Evolutionary conservation across 225 moss, liverwort and hornwort species (phyloP).

Genomic region (Climacium dendroides): DNA sequence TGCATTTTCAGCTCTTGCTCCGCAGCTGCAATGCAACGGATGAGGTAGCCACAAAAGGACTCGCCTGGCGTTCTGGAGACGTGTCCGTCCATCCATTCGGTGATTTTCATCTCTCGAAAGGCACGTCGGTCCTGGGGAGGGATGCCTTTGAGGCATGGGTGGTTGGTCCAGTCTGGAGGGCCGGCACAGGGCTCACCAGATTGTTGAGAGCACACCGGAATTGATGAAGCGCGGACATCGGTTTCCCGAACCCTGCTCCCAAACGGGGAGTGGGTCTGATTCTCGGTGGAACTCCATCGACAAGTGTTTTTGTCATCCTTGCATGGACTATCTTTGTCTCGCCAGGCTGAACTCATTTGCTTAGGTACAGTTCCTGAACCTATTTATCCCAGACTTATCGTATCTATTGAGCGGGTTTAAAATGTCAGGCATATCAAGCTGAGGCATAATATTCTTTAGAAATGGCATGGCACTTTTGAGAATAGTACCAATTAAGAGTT

Average conservation of each 20-base stretch:
- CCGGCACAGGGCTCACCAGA: neutral
- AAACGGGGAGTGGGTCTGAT: constrained; percentile 9
- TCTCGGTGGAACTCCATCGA: neutral
- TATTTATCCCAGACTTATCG: neutral
- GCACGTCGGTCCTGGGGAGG: neutral
- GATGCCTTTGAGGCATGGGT: neutral
- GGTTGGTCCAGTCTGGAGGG: constrained; percentile 7
- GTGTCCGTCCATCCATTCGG: constrained; percentile 1
- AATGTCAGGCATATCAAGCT: neutral
- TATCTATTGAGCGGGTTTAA: neutral
- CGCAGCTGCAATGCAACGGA: constrained; percentile 9
- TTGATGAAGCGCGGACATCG: neutral
- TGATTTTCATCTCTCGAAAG: constrained; percentile 7
- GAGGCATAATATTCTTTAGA: neutral
- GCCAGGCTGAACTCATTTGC: constrained; percentile 1
- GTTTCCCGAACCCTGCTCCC: neutral
- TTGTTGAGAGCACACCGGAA: neutral
- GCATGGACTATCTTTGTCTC: neutral
- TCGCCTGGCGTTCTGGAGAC: neutral
- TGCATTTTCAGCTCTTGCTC: constrained; percentile 15
- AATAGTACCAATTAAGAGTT: neutral
- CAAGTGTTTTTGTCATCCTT: neutral
- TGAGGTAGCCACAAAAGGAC: neutral
- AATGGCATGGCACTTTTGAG: neutral
- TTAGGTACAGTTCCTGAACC: neutral